Evolutionary conservation across 2,329 filamentous ascomycete genomes (phyloP), one percentile per base, ranked within the genome.

Genomic region (Claviceps sp.): DNA sequence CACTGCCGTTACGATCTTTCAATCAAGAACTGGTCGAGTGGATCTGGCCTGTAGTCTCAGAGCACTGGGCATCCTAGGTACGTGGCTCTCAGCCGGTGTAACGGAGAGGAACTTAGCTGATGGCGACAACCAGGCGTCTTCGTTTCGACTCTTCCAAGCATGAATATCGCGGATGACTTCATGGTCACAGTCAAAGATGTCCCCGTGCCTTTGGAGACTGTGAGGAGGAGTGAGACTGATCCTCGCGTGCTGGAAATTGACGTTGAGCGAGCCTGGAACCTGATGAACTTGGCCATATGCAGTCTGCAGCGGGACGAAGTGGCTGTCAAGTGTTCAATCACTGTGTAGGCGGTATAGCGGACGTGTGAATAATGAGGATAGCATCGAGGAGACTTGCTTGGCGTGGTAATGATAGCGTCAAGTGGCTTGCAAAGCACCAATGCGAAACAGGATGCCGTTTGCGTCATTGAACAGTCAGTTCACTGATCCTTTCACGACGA

Each of bases 141-240:
- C 62, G 76, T 96, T 34, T 89, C 85, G 0, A 73, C 76, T 34
- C 73, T 95, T 2, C 74, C 78, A 0, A 59, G 72, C 1, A 74
- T 83, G 60, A 76, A 72, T 1, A 73, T 89, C 26, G 69, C 77
- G 22, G 72, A 79, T 2, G 76, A 86, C 59, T 81, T 94, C 59
- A 80, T 95, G 67, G 79, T 86, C 6, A 81, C 84, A 20, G 82
- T 97, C 0, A 81, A 82, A 49, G 87, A 84, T 5, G 74, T 78
- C 52, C 77, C 85, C 0, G 76, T 96, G 3, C 85, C 88, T 0
- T 61, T 72, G 5, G 68, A 83, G 50, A 84, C 82, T 0, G 85
- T 93, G 1, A 72, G 68, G 34, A 69, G 83, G 47, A 80, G 74
- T 50, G 65, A 70, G 37, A 60, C 62, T n/a, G 70, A 79, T 53